Conservation (phyloP, 768 basidiomycete species). For the Pleurotus sapidus region DNA sequence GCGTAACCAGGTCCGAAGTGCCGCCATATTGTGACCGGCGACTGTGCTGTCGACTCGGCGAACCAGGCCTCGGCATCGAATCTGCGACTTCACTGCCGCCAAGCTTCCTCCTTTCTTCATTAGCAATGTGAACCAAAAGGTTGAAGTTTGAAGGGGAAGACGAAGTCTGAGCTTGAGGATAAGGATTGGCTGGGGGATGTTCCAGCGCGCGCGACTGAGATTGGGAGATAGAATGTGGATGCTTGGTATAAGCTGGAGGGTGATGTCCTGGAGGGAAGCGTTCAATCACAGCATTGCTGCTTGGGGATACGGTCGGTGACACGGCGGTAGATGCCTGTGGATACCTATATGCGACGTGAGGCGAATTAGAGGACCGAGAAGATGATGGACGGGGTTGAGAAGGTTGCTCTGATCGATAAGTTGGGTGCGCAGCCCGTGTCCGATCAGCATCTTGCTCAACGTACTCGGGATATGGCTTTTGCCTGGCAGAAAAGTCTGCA, state of each 20-base stretch:
- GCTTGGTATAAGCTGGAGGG: background rate
- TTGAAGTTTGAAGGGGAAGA: conserved; percentile 27
- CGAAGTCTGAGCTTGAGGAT: conserved; percentile 4
- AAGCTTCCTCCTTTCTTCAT: conserved; percentile 60
- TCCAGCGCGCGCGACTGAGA: background rate
- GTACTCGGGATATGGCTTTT: background rate
- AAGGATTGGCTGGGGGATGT: background rate
- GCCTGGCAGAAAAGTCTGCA: background rate
- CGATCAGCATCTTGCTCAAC: background rate
- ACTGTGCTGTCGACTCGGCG: conserved; percentile 2
- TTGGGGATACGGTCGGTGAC: conserved; percentile 3
- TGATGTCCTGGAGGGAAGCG: conserved; percentile 2
- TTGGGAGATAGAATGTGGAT: conserved; percentile 2
- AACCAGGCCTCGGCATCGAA: conserved; percentile 1
- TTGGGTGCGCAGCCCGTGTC: background rate
- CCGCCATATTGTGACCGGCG: conserved; percentile 10
- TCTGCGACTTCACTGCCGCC: conserved; percentile 11
- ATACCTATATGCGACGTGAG: conserved; percentile 18
- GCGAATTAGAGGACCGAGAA: conserved; percentile 10
- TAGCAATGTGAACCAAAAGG: conserved; percentile 69
- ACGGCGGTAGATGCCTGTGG: conserved; percentile 1
- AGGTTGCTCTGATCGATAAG: conserved; percentile 3
- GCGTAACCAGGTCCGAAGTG: conserved; percentile 4
- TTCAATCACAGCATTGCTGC: background rate
- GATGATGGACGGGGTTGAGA: conserved; percentile 9